These are phyloP conservation scores for Mycosphaerelloides madeirae DNA, from an alignment of 2,329 filamentous ascomycete genomes.

Conservation along the genomic window DNA sequence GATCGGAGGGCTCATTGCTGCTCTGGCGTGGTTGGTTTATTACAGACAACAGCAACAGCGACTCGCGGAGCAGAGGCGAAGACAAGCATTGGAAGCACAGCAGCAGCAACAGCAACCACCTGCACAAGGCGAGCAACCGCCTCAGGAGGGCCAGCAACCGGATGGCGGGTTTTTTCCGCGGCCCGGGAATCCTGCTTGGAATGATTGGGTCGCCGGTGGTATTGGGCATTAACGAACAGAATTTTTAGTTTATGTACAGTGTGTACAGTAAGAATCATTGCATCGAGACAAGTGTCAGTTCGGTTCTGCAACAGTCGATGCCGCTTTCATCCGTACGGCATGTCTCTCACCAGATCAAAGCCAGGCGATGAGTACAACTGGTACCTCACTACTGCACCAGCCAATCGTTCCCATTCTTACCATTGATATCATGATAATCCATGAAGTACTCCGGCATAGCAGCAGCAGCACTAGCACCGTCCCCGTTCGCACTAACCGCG, in stretches of 20 bases:
- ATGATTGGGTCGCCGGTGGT: slow-evolving; percentile 63
- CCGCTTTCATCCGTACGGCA: too few relatives aligned
- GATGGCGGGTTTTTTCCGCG: slow-evolving; percentile 59
- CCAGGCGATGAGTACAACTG: too few relatives aligned
- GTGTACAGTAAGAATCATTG: slow-evolving; percentile 1
- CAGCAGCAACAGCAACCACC: slow-evolving; percentile 23
- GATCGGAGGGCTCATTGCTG: slow-evolving; percentile 71
- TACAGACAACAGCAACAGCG: slow-evolving; percentile 67
- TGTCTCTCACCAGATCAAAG: too few relatives aligned
- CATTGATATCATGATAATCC: slow-evolving; percentile 21
- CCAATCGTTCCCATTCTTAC: slow-evolving; percentile 17
- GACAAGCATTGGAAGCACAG: slow-evolving; percentile 38
- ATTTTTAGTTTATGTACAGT: neutral
- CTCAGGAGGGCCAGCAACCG: slow-evolving; percentile 40
- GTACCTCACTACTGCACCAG: slow-evolving; percentile 12
- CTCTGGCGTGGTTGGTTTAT: slow-evolving; percentile 73
- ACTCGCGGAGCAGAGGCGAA: slow-evolving; percentile 39
- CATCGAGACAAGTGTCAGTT: too few relatives aligned
- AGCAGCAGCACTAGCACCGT: slow-evolving; percentile 29
- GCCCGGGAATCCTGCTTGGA: slow-evolving; percentile 62
- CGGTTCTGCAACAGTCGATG: too few relatives aligned
- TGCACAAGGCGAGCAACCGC: slow-evolving; percentile 34
- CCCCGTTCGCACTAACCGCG: slow-evolving; percentile 21
- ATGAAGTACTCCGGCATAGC: slow-evolving; percentile 20
- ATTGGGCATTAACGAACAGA: slow-evolving; percentile 51